A percentile compares a stretch with the other conserved stretches of the same genome.
These are phyloP conservation scores for Parasarocladium wereldwijsianum DNA, from an alignment of 2,329 filamentous ascomycete genomes.

Conservation along the genomic window DNA sequence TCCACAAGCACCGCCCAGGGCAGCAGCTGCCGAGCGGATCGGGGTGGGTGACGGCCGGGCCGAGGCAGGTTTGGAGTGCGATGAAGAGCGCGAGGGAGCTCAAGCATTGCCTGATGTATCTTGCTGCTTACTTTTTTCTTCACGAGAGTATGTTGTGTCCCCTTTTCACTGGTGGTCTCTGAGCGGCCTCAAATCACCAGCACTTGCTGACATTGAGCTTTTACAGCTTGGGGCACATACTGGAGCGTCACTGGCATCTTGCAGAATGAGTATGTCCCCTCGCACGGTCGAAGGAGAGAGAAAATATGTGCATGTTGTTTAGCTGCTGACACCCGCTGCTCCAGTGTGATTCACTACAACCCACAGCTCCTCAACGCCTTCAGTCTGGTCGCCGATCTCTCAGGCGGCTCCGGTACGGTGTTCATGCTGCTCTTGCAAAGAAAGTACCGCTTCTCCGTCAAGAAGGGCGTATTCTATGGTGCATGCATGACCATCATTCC, in stretches of 20 bases:
- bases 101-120: slow-evolving; percentile 9
- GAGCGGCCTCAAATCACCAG: not conserved
- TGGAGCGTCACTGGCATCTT: slow-evolving; percentile 9
- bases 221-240: slow-evolving; percentile 8
- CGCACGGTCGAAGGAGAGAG: too few relatives aligned
- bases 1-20: slow-evolving; percentile 10
- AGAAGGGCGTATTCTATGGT: slow-evolving; percentile 10
- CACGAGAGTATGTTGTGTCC: slow-evolving; percentile 8
- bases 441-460: slow-evolving; percentile 10
- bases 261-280: slow-evolving; percentile 8
- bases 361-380: slow-evolving; percentile 9
- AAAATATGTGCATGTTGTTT: not conserved
- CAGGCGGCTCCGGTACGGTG: slow-evolving; percentile 8
- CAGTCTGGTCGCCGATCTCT: slow-evolving; percentile 8
- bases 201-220: not conserved
- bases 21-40: slow-evolving; percentile 9
- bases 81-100: slow-evolving; percentile 9
- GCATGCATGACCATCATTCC: slow-evolving; percentile 10
- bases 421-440: slow-evolving; percentile 9
- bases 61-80: slow-evolving; percentile 9
- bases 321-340: not conserved
- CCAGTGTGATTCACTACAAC: slow-evolving; percentile 9
- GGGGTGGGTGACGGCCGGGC: slow-evolving; percentile 7
- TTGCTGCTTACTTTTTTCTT: slow-evolving; percentile 10
- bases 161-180: not conserved